phyloP scores from a whole-genome alignment of 306 rosid genomes.

The Fagus sylvatica region DNA sequence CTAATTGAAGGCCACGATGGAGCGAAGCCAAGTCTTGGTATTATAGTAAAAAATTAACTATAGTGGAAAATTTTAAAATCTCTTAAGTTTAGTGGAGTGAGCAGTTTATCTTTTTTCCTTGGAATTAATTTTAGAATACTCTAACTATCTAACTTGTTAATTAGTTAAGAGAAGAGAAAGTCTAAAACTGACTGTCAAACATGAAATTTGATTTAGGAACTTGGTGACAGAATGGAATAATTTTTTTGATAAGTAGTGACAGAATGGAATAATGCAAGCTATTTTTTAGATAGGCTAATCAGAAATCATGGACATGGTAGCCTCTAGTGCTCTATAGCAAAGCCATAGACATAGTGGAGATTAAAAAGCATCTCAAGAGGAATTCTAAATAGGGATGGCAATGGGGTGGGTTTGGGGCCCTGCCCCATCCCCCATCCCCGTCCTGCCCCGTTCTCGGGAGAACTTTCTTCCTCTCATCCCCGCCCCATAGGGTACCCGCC shows the following conservation, averaged over 20 bases:
- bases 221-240: no score
- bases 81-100: not conserved
- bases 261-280: not conserved
- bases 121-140: no score
- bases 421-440: no score
- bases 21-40: not conserved
- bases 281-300: not conserved
- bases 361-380: not conserved
- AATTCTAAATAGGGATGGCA: not conserved
- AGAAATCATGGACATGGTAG: not conserved
- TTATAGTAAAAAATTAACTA: not conserved
- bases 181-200: no score
- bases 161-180: no score
- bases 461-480: no score
- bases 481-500: no score
- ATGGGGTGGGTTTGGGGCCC: no score
- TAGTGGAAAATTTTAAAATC: not conserved
- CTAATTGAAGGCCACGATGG: not conserved
- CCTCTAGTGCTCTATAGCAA: not conserved
- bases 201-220: not conserved
- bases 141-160: no score
- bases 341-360: not conserved
- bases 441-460: no score
- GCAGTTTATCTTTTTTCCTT: not conserved
- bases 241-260: no score